phyloP scores from a whole-genome alignment of 139 green algal species.

The Penium margaritaceum region DNA sequence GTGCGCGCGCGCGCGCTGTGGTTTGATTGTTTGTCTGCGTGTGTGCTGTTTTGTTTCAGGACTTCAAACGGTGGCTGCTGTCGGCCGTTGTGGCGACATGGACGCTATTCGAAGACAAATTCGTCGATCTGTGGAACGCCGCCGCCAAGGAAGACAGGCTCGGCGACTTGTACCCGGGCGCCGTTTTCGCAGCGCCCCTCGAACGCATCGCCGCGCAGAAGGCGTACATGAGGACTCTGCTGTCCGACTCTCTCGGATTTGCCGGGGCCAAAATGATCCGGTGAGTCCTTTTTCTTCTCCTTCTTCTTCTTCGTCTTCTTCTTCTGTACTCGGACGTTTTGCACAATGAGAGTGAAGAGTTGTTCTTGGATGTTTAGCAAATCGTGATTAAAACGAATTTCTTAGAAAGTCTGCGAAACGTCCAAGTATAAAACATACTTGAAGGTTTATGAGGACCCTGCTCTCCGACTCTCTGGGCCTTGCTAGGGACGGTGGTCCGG shows the following conservation, averaged over 20 bases:
- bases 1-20: conserved; percentile 49
- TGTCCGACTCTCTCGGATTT: conserved; percentile 59
- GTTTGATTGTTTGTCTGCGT: conserved; percentile 66
- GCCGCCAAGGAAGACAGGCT: neutral
- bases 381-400: too few species aligned
- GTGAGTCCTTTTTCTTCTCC: too few species aligned
- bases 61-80: conserved; percentile 63
- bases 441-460: too few species aligned
- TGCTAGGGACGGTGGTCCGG: too few species aligned
- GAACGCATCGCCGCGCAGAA: conserved; percentile 49
- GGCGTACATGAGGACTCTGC: conserved; percentile 69
- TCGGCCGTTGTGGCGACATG: conserved; percentile 38
- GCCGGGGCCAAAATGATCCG: conserved; percentile 52
- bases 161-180: conserved; percentile 41
- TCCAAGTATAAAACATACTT: too few species aligned
- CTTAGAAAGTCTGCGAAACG: too few species aligned
- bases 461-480: too few species aligned
- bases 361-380: too few species aligned
- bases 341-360: too few species aligned
- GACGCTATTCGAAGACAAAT: conserved; percentile 45
- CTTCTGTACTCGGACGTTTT: too few species aligned
- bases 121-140: conserved; percentile 62
- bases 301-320: too few species aligned
- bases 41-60: too few species aligned
- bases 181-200: conserved; percentile 36